Conservation (phyloP, 805 yeast species). For the Monosporozyma unispora region DNA sequence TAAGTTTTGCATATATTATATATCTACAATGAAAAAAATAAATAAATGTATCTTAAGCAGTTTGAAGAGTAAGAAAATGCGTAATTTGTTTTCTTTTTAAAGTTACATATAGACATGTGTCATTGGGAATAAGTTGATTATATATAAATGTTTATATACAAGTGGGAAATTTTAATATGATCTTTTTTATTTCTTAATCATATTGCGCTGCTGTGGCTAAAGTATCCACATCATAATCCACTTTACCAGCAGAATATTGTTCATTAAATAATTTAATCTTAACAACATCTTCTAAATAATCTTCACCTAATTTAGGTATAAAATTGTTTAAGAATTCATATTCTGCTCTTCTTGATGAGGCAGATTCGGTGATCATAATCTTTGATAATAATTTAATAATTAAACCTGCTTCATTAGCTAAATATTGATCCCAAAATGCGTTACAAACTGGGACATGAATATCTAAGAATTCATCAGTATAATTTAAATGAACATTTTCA, state of each 20-base stretch:
- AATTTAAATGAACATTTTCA: conserved; percentile 5
- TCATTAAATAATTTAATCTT: conserved; percentile 14
- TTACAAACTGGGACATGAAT: conserved; percentile 17
- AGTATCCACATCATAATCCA: conserved; percentile 17
- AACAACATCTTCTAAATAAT: conserved; percentile 10
- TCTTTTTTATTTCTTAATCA: too few relatives aligned
- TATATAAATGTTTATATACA: neutral
- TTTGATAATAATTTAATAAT: conserved; percentile 7
- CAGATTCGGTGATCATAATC: conserved; percentile 10
- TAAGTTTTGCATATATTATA: conserved; percentile 1
- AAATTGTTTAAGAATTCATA: conserved; percentile 12
- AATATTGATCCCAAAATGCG: conserved; percentile 15
- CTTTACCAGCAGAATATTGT: conserved; percentile 15
- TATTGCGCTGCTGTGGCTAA: conserved; percentile 14
- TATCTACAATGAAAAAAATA: neutral
- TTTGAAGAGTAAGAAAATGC: too few relatives aligned
- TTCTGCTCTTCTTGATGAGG: conserved; percentile 9
- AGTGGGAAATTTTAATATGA: neutral
- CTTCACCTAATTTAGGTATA: conserved; percentile 10
- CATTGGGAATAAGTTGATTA: neutral
- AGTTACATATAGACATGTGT: neutral
- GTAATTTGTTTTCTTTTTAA: too few relatives aligned
- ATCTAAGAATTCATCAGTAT: conserved; percentile 12
- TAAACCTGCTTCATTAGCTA: conserved; percentile 9
- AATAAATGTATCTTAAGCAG: too few relatives aligned